Evolutionary conservation across 2,329 filamentous ascomycete species (phyloP).

Genomic region (Arachnomyces sp.): DNA sequence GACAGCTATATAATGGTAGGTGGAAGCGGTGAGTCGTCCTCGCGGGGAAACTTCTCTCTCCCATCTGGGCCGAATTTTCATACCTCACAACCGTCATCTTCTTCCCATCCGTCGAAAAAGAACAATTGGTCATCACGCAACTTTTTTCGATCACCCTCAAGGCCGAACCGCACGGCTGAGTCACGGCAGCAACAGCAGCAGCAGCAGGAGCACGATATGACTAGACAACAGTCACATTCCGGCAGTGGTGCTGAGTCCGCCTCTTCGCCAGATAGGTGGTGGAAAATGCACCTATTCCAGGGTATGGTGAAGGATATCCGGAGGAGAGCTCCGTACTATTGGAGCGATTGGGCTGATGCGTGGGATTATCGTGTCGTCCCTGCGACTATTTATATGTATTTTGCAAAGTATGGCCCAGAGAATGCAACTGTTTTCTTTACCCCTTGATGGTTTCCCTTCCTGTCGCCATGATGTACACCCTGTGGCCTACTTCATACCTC

Average conservation of each 20-base stretch:
- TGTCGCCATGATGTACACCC: not conserved
- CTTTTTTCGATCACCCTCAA: slow-evolving; percentile 12
- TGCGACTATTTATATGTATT: slow-evolving; percentile 88
- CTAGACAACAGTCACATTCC: not conserved
- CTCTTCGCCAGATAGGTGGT: slow-evolving; percentile 50
- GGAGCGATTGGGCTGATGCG: slow-evolving; percentile 75
- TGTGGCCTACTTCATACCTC: not conserved
- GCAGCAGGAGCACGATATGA: not conserved
- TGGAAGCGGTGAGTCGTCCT: slow-evolving; percentile 11
- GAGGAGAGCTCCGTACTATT: slow-evolving; percentile 66
- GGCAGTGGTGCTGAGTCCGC: slow-evolving; percentile 9
- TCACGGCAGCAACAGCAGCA: not conserved
- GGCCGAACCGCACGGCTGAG: not conserved
- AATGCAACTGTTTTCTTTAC: slow-evolving; percentile 6
- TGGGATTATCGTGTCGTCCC: slow-evolving; percentile 87
- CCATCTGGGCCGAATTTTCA: slow-evolving; percentile 21
- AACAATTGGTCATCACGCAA: slow-evolving; percentile 19
- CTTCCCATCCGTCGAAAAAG: slow-evolving; percentile 17
- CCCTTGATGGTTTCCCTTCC: slow-evolving; percentile 7
- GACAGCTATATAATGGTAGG: not conserved
- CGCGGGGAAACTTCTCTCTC: slow-evolving; percentile 18
- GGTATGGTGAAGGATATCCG: slow-evolving; percentile 74
- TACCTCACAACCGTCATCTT: slow-evolving; percentile 13
- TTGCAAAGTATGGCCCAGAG: slow-evolving; percentile 62
- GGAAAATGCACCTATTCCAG: slow-evolving; percentile 64